A percentile compares a stretch with the other conserved stretches of the same genome.
phyloP scores from a whole-genome alignment of 208 protist species.

The Perkinsela sp. region DNA sequence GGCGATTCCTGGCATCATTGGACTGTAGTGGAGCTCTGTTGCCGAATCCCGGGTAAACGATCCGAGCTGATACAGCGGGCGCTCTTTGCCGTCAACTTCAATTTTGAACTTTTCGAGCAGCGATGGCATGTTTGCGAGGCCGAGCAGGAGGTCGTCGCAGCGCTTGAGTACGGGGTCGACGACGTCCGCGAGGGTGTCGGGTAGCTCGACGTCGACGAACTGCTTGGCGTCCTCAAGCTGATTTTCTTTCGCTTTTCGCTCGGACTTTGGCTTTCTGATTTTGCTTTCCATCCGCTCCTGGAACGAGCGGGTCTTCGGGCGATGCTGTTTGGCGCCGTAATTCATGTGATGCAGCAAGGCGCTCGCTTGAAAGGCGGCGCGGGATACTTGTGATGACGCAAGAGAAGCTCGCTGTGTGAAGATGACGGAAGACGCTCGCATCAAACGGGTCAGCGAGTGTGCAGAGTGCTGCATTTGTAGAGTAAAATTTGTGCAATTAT shows the following conservation, averaged over 20 bases:
- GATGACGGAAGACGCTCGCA: too few species aligned
- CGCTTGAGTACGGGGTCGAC: neutral
- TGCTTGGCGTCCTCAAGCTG: neutral
- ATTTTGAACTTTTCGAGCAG: slow-evolving; percentile 1
- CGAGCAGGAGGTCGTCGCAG: neutral
- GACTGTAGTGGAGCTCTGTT: neutral
- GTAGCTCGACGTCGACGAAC: neutral
- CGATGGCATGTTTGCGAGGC: neutral
- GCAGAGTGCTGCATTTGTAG: too few species aligned
- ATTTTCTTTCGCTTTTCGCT: neutral
- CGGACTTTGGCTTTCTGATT: neutral
- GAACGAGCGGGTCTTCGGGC: neutral
- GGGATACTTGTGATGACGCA: too few species aligned
- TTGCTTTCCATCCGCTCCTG: neutral
- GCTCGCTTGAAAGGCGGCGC: neutral
- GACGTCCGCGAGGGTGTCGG: neutral
- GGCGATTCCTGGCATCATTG: neutral
- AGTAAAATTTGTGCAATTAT: too few species aligned
- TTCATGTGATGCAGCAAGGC: neutral
- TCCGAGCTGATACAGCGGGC: neutral
- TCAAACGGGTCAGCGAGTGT: too few species aligned
- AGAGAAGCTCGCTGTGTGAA: too few species aligned
- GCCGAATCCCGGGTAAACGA: neutral
- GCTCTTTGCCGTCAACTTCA: neutral
- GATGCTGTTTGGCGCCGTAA: neutral